Conservation (phyloP, 1,284 basidiomycete species). For the Ceratobasidium sp. region DNA sequence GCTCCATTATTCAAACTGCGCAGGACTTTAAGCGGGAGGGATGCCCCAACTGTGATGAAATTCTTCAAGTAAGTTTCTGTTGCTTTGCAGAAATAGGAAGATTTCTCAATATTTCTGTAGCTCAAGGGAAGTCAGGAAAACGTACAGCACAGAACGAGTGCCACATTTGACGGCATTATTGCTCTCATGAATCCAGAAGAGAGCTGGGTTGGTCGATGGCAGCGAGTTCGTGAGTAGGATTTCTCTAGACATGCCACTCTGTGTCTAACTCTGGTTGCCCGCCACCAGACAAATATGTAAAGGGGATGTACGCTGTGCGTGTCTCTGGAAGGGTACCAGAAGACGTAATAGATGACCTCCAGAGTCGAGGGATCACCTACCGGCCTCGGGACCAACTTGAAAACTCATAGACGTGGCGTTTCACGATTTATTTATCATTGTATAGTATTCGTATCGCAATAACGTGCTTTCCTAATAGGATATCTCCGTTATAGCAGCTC, state of each 20-base stretch:
- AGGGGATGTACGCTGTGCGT: constrained; percentile 89
- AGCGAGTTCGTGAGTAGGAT: constrained; percentile 80
- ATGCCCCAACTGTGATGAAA: constrained; percentile 97
- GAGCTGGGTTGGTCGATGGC: constrained; percentile 97
- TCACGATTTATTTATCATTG: background rate
- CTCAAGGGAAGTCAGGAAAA: constrained; percentile 91
- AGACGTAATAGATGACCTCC: constrained; percentile 85
- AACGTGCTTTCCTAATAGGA: background rate
- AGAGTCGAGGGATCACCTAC: constrained; percentile 82
- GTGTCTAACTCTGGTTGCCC: background rate
- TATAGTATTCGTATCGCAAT: constrained; percentile 29
- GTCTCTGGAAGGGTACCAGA: constrained; percentile 89
- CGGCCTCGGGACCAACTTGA: constrained; percentile 75
- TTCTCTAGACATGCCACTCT: background rate
- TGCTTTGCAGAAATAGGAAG: too few relatives aligned
- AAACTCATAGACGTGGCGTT: constrained; percentile 32
- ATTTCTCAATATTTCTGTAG: constrained; percentile 62
- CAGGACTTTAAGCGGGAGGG: constrained; percentile 88
- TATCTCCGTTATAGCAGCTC: constrained; percentile 63
- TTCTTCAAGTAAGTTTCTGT: constrained; percentile 79
- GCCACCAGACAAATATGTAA: constrained; percentile 80
- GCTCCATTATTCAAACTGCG: constrained; percentile 89
- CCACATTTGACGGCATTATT: constrained; percentile 94
- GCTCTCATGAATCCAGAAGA: constrained; percentile 89
- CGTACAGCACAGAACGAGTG: constrained; percentile 91